A percentile compares a stretch with the other conserved stretches of the same genome.
phyloP scores from a whole-genome alignment of 2,329 filamentous ascomycete genomes.

The Verticillium alfalfae region DNA sequence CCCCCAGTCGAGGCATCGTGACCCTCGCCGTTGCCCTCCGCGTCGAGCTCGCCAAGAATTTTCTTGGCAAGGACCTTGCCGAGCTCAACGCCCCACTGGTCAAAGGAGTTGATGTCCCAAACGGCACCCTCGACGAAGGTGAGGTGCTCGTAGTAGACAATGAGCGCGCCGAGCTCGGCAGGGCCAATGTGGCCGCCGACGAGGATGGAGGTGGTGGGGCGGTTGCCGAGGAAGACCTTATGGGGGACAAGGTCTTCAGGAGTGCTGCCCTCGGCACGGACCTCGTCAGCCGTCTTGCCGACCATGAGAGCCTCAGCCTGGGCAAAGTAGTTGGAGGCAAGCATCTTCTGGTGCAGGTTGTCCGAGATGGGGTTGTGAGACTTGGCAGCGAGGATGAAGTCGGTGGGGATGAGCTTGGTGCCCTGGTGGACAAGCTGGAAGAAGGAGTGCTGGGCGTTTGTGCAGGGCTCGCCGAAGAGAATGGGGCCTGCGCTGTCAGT shows the following conservation, averaged over 20 bases:
- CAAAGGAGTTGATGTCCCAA: conserved; percentile 99
- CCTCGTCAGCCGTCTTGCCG: conserved; percentile 76
- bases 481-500: conserved; percentile 57
- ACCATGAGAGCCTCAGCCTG: conserved; percentile 89
- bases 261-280: conserved; percentile 64
- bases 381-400: conserved; percentile 95
- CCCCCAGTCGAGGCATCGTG: conserved; percentile 89
- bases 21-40: conserved; percentile 60
- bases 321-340: conserved; percentile 87
- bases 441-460: conserved; percentile 99
- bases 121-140: conserved; percentile 96
- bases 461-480: conserved; percentile 95
- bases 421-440: conserved; percentile 99
- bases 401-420: conserved; percentile 95
- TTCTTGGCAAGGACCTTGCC: conserved; percentile 96
- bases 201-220: conserved; percentile 91
- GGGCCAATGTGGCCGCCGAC: conserved; percentile 89
- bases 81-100: conserved; percentile 99
- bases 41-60: conserved; percentile 79
- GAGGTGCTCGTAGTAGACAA: conserved; percentile 98
- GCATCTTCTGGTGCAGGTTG: conserved; percentile 95
- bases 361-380: conserved; percentile 92
- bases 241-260: conserved; percentile 79
- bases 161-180: conserved; percentile 85
- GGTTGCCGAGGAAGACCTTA: conserved; percentile 98